A percentile compares a stretch with the other conserved stretches of the same genome.
phyloP scores from a whole-genome alignment of 192 early-diverging fungal genomes.

The Linnemannia schmuckeri region DNA sequence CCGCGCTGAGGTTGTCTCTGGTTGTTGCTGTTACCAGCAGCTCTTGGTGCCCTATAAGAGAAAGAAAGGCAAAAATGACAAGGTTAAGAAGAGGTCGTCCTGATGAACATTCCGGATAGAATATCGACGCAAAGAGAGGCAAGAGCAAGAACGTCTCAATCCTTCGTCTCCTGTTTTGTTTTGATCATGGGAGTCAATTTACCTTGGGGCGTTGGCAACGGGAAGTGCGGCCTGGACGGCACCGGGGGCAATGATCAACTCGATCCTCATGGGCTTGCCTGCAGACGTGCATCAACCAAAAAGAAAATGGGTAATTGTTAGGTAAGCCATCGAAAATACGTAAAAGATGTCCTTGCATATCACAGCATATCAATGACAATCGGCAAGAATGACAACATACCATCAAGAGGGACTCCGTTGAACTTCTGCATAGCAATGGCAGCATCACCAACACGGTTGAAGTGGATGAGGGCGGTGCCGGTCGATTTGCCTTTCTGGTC shows the following conservation, averaged over 20 bases:
- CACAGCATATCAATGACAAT: neutral
- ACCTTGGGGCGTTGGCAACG: conserved; percentile 27
- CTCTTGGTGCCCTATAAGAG: neutral
- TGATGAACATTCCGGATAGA: neutral
- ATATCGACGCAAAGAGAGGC: no score
- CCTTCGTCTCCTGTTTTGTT: neutral
- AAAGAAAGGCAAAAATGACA: neutral
- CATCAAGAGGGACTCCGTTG: conserved; percentile 61
- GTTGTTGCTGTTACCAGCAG: neutral
- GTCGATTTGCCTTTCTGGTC: conserved; percentile 60
- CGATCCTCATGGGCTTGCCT: conserved; percentile 57
- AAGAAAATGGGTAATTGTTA: no score
- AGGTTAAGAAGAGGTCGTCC: neutral
- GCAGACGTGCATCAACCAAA: neutral
- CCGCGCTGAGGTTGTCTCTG: conserved; percentile 8
- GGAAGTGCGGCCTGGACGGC: conserved; percentile 31
- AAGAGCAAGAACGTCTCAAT: neutral
- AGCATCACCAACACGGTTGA: conserved; percentile 53
- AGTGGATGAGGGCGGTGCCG: conserved; percentile 58
- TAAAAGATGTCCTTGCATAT: neutral
- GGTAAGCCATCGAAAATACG: neutral
- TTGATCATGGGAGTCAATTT: neutral
- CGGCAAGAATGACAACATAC: conserved; percentile 28
- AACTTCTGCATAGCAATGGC: conserved; percentile 58
- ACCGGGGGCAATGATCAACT: conserved; percentile 47